Evolutionary conservation across 192 early-diverging fungal genomes (phyloP).

Genomic region (Mortierella alpina): DNA sequence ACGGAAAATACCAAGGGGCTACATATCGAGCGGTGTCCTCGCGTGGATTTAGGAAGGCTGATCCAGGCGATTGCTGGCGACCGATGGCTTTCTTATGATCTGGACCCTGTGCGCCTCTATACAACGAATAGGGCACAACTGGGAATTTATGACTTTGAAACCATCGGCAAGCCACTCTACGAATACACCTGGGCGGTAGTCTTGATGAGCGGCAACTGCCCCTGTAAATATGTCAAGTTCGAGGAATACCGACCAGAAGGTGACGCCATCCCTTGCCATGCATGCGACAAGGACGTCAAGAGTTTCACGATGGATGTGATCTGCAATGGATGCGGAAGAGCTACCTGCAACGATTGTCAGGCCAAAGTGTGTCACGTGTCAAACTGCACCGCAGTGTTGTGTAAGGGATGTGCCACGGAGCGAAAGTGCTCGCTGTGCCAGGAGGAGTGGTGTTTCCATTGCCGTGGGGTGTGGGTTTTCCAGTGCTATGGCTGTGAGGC

Average conservation of each 20-base stretch:
- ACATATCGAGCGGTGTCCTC: conserved; percentile 13
- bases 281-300: conserved; percentile 9
- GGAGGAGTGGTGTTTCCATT: background rate
- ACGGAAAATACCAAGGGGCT: conserved; percentile 10
- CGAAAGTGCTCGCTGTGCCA: background rate
- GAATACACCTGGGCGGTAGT: conserved; percentile 12
- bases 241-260: conserved; percentile 5
- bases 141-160: background rate
- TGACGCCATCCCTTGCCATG: conserved; percentile 4
- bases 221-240: conserved; percentile 7
- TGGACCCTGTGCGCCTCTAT: conserved; percentile 15
- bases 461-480: background rate
- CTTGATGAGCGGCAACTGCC: conserved; percentile 8
- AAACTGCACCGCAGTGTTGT: background rate
- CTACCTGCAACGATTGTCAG: conserved; percentile 1
- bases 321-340: background rate
- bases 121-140: background rate
- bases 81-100: conserved; percentile 10
- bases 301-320: conserved; percentile 3
- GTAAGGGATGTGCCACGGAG: conserved; percentile 11
- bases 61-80: conserved; percentile 11
- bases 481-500: conserved; percentile 14
- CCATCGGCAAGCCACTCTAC: conserved; percentile 1
- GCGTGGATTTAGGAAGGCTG: conserved; percentile 9
- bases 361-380: background rate